Percentiles rank a stretch among this genome's conserved stretches.
These are phyloP conservation scores for Beta macrorhiza DNA, from an alignment of 179 eudicot genomes.

Conservation along the genomic window DNA sequence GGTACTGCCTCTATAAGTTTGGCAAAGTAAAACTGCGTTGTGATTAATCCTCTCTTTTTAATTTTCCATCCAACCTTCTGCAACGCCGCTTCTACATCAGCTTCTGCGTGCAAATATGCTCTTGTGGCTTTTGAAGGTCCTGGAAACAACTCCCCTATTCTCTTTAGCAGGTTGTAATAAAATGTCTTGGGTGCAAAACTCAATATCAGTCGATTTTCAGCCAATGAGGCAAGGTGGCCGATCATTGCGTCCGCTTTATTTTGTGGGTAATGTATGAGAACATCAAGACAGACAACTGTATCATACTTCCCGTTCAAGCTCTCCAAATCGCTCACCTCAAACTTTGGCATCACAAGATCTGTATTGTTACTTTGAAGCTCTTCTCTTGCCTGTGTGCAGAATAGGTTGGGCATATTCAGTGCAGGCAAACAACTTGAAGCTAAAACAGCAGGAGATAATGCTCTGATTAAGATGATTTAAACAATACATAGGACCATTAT, in stretches of 20 bases:
- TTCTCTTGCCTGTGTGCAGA: constrained; percentile 54
- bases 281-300: constrained; percentile 90
- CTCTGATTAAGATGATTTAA: not conserved
- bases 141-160: constrained; percentile 92
- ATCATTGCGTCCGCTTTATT: constrained; percentile 93
- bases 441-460: not conserved
- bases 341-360: constrained; percentile 64
- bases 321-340: constrained; percentile 89
- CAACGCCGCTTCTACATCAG: constrained; percentile 83
- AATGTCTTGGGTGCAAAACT: constrained; percentile 97
- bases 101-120: constrained; percentile 93
- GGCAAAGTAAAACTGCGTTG: constrained; percentile 93
- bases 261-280: constrained; percentile 96
- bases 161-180: constrained; percentile 72
- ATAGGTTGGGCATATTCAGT: not conserved
- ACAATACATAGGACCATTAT: not conserved
- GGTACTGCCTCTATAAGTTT: constrained; percentile 85
- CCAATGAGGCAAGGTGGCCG: constrained; percentile 87
- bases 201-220: constrained; percentile 69
- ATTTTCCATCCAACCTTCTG: constrained; percentile 89
- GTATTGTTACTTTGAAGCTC: constrained; percentile 49
- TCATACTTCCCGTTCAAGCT: constrained; percentile 82
- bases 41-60: constrained; percentile 64
- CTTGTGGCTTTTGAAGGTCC: constrained; percentile 94
- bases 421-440: not conserved